Evolutionary conservation across 1,139 yeast species (phyloP), one percentile per base, ranked within the genome.

Genomic region (Pneumocystis oryctolagi): DNA sequence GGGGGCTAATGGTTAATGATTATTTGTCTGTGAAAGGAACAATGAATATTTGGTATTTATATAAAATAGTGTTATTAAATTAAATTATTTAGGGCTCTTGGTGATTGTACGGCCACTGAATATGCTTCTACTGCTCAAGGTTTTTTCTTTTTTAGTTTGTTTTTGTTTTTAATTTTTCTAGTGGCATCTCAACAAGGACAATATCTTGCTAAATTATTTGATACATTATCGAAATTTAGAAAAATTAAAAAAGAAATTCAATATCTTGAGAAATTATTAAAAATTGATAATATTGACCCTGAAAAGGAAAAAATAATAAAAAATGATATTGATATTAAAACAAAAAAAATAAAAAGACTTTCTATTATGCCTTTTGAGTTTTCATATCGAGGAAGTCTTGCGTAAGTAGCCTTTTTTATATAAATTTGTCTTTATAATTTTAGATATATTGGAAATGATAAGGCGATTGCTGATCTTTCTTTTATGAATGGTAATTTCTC

Each of bases 81-180:
- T 25, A 47, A 25, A 25, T 47, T 9, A 3, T 47, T 12, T 47
- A 47, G 55, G 55, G 97, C 95, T 60, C 77, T 90, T 67, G 97
- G 97, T 73, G 97, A 90, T 78, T 89, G 97, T 79, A 87, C 96
- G 60, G 82, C 82, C 66, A 87, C 94, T 69, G 89, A 89, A 74
- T 84, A 81, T 68, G 95, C 96, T 62, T 97, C 97, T 68, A 90
- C 97, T 64, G 97, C 96, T 61, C 97, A 90, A 79, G 97, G 55
- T 47, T 5, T 25, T 18, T 47, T 47, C 25, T 6, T 18, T 47
- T 47, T 47, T 25, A 20, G 3, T 47, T 47, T 25, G 31, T 6
- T 47, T 2, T 25, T 47, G 25, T 47, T 47, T 47, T 47, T 25
- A 47, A 47, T 25, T 2, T 47, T 47, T 47, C 4, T 47, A 47